phyloP scores from a whole-genome alignment of 2,329 filamentous ascomycete species.

The Sporothrix luriei region DNA sequence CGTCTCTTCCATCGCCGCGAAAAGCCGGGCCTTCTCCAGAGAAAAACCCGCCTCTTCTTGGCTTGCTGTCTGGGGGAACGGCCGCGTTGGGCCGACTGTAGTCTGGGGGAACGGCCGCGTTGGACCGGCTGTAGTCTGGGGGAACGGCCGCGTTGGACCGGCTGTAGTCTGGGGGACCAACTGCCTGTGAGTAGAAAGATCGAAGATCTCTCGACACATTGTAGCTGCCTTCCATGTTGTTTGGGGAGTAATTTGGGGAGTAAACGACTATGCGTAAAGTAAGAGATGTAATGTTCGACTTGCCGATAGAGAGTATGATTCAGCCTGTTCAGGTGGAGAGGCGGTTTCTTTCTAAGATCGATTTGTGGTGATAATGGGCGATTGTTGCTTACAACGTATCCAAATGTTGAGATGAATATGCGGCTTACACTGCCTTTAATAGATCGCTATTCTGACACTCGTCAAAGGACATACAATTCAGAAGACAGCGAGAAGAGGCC shows the following conservation, averaged over 20 bases:
- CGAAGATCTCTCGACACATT: not conserved
- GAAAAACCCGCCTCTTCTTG: not conserved
- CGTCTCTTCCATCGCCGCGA: constrained; percentile 25
- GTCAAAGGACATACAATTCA: not conserved
- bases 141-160: not conserved
- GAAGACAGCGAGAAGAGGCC: not conserved
- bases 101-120: no score
- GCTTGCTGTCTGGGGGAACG: not conserved
- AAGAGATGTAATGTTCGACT: not conserved
- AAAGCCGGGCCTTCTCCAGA: not conserved
- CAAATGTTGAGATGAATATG: not conserved
- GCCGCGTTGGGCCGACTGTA: not conserved
- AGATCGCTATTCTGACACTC: not conserved
- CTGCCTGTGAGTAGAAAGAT: not conserved
- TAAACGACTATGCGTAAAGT: not conserved
- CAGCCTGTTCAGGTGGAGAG: not conserved
- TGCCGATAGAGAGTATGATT: not conserved
- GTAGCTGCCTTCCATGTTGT: not conserved
- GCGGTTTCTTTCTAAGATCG: not conserved
- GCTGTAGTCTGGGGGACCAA: not conserved
- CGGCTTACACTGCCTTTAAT: constrained; percentile 15
- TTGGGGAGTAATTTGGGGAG: not conserved
- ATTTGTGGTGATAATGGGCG: not conserved
- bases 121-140: not conserved
- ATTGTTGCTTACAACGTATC: constrained; percentile 3